Base-by-base conservation (phyloP, 106 monocot genomes). In the Amphibolis antarctica region DNA sequence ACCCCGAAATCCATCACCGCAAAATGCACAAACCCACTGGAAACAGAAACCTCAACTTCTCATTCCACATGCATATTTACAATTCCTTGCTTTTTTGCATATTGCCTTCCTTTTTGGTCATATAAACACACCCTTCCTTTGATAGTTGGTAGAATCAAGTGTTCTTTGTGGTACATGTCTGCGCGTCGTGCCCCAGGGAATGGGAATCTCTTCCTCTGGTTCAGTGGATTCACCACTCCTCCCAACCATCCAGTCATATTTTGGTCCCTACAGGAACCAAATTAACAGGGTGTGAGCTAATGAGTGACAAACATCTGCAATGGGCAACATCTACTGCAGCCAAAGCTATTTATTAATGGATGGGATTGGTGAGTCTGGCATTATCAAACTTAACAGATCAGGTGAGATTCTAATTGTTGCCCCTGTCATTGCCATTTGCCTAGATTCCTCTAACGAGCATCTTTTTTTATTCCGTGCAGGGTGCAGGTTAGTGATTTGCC, bases 221-320 rank as follows among this genome's bases (percentile, higher is more conserved):
- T 20, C 46, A 46, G 15, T 46, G 26, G 46, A 63, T 63, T 46
- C 25, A 44, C 44, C 46, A 24, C 10, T 24, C 46, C 24, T 25
- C 24, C 10, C 26, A 47, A 31, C 44, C 63, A 63, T 63, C 63
- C 63, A 63, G 46, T 63, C 46, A 63, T 63, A 63, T 46, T 46
- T 63, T 63, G 63, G 63, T 9, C 63, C 46, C 63, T 63, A 46
- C 15, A 45, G 10, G 25, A 26, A 46, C n/a, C 0, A 63, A 46
- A 63, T 9, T 44, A 46, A 36, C 36, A 36, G 7, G 36, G 36
- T 36, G 36, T 36, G 7, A 36, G 36, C 2, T 4, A 36, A 36
- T 7, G 7, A 36, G 7, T 36, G 36, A 19, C 49, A 49, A 49
- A 17, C 49, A 49, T 19, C 3, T 17, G 49, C 3, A 3, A 49